A percentile compares a stretch with the other conserved stretches of the same genome.
phyloP scores from a whole-genome alignment of 139 green algal species.

The Eudorina sp. region DNA sequence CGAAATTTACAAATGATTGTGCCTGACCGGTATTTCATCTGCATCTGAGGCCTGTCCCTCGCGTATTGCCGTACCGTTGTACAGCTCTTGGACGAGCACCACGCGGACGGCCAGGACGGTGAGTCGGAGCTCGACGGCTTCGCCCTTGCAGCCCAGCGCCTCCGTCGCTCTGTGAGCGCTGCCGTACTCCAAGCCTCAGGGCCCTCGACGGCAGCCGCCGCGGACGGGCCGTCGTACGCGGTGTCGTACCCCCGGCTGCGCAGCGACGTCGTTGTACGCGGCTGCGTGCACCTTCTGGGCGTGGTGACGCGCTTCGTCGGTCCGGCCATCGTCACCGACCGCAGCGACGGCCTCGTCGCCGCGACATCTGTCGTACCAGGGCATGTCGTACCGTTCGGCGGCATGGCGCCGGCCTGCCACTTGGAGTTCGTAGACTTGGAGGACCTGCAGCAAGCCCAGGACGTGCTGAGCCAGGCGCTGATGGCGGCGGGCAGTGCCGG shows the following conservation, averaged over 20 bases:
- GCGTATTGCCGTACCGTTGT: too few species aligned
- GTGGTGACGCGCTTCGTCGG: not conserved
- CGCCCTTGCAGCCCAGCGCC: not conserved
- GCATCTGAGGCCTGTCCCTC: too few species aligned
- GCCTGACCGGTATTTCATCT: too few species aligned
- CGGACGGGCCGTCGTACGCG: not conserved
- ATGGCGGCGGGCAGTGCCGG: not conserved
- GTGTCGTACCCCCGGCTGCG: not conserved
- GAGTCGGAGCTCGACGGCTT: too few species aligned
- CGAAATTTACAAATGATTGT: too few species aligned
- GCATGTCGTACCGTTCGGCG: not conserved
- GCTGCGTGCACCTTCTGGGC: slow-evolving; percentile 38
- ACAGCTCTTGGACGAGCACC: too few species aligned
- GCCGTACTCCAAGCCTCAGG: too few species aligned
- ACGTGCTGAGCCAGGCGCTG: not conserved
- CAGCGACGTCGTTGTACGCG: not conserved
- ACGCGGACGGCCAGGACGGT: too few species aligned
- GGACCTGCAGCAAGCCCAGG: not conserved
- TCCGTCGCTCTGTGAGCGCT: not conserved
- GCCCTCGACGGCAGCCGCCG: not conserved
- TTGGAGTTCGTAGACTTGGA: not conserved
- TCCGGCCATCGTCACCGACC: not conserved
- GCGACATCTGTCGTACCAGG: not conserved
- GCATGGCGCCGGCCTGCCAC: not conserved
- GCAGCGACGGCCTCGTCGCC: not conserved